A percentile compares a stretch with the other conserved stretches of the same genome.
Evolutionary conservation across 805 yeast genomes (phyloP).

Genomic region (Cyberlindnera saturnus): DNA sequence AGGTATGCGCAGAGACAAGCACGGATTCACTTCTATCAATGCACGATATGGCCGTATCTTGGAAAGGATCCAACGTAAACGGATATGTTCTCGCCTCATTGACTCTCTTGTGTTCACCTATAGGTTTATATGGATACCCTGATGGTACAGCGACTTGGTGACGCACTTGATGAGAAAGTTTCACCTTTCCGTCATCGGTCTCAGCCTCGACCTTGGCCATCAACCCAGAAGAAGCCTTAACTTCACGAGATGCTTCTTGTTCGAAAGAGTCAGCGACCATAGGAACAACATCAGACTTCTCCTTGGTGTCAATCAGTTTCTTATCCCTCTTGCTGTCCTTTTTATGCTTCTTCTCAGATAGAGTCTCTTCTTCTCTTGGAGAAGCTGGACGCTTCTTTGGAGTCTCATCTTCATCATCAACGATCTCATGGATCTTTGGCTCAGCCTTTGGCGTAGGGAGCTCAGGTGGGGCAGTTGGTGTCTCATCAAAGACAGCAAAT

Average conservation of each 20-base stretch:
- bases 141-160: slow-evolving; percentile 98
- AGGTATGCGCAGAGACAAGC: slow-evolving; percentile 94
- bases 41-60: slow-evolving; percentile 93
- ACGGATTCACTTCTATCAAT: slow-evolving; percentile 94
- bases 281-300: slow-evolving; percentile 49
- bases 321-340: slow-evolving; percentile 23
- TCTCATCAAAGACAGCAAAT: slow-evolving; percentile 58
- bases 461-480: slow-evolving; percentile 31
- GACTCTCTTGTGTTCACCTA: slow-evolving; percentile 74
- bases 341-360: slow-evolving; percentile 4
- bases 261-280: slow-evolving; percentile 84
- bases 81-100: slow-evolving; percentile 88
- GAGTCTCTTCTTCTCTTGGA: slow-evolving; percentile 4
- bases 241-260: slow-evolving; percentile 85
- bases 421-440: slow-evolving; percentile 8
- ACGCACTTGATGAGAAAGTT: slow-evolving; percentile 87
- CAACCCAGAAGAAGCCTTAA: slow-evolving; percentile 74
- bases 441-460: slow-evolving; percentile 3
- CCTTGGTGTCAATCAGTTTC: slow-evolving; percentile 30
- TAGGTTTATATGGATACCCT: slow-evolving; percentile 80
- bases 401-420: slow-evolving; percentile 15
- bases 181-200: slow-evolving; percentile 43
- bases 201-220: slow-evolving; percentile 34
- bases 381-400: slow-evolving; percentile 22
- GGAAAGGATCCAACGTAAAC: slow-evolving; percentile 92